Conservation (phyloP, 257 asterid genomes). For the Gentiana macrophylla region DNA sequence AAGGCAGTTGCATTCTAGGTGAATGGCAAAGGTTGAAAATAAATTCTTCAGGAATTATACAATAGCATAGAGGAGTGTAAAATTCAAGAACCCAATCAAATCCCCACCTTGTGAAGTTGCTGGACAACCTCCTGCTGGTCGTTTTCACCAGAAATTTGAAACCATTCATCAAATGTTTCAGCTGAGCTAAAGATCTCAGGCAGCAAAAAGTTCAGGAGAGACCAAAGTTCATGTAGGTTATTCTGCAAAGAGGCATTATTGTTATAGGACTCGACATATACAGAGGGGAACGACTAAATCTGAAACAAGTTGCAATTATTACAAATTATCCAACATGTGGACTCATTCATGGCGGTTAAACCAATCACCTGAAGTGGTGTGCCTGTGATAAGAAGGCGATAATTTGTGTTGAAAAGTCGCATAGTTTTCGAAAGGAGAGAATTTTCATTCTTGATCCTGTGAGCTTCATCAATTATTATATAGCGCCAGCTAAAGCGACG, state of each 20-base stretch:
- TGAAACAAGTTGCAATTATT: not conserved
- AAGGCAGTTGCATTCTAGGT: too few species aligned
- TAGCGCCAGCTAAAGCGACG: constrained; percentile 99
- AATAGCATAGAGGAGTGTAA: too few species aligned
- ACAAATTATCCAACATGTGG: not conserved
- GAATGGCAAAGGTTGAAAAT: too few species aligned
- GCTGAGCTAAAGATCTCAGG: constrained; percentile 99
- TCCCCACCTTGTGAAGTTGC: constrained; percentile 94
- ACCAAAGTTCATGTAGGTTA: constrained; percentile 99
- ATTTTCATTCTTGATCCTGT: constrained; percentile 93
- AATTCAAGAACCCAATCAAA: too few species aligned
- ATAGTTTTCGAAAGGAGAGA: constrained; percentile 93
- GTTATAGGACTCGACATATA: not conserved
- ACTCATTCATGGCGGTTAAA: not conserved
- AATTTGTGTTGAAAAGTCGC: constrained; percentile 85
- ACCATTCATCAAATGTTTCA: constrained; percentile 99
- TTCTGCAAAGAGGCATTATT: constrained; percentile 43
- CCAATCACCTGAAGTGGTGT: constrained; percentile 87
- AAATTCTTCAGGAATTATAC: too few species aligned
- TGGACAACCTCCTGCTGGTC: constrained; percentile 99
- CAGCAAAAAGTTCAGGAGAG: constrained; percentile 91
- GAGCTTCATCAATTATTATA: constrained; percentile 96
- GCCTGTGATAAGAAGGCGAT: constrained; percentile 92
- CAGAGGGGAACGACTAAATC: not conserved
- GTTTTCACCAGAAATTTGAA: constrained; percentile 96